Base-by-base conservation (phyloP, 2,329 filamentous ascomycete genomes). In the Scedosporium dehoogii region DNA sequence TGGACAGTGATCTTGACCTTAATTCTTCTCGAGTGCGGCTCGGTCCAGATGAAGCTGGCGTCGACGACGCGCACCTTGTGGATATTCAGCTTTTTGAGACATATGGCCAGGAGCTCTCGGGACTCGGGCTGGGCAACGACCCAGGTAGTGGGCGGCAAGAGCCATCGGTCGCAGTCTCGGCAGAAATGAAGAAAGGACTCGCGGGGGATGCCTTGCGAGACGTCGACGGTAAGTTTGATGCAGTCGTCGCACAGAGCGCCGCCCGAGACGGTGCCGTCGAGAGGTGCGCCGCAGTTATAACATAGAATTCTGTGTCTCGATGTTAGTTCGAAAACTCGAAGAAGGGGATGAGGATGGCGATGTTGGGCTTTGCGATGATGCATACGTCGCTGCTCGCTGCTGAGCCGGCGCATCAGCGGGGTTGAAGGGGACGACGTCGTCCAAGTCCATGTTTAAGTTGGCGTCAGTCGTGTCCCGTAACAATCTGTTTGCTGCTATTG, bases 1-100 rank as follows among this genome's bases (percentile, higher is more conserved):
- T 97, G 94, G 58, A 97, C 88, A 0, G 94, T 97, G 74, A 99
- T 88, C 79, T 97, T 97, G 74, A 97, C 87, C 77, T 92, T 96
- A 66, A 97, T 83, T 73, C 94, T 83, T 71, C 91, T 83, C 69
- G 92, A 97, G 78, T 99, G 94, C 10, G 94, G 93, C 75, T 99
- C 94, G 1, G 94, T 99, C 94, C 94, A 99, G 72, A 97, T 90
- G 73, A 97, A 99, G 70, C 86, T 90, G 57, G 94, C 94, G 73
- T 99, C 94, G 70, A 97, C 92, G 70, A 99, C 94, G 65, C 94
- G 85, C 68, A 96, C 90, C 78, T 94, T 96, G 73, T 88, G 86
- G 66, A 99, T 78, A 66, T 90, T 82, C 66, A 99, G 77, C 75
- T 94, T 96, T 72, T 91, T 88, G 67, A 99, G 80, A 75, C 94